These are phyloP conservation scores for Cercospora sp. DNA, from an alignment of 2,329 filamentous ascomycete genomes.

Conservation along the genomic window DNA sequence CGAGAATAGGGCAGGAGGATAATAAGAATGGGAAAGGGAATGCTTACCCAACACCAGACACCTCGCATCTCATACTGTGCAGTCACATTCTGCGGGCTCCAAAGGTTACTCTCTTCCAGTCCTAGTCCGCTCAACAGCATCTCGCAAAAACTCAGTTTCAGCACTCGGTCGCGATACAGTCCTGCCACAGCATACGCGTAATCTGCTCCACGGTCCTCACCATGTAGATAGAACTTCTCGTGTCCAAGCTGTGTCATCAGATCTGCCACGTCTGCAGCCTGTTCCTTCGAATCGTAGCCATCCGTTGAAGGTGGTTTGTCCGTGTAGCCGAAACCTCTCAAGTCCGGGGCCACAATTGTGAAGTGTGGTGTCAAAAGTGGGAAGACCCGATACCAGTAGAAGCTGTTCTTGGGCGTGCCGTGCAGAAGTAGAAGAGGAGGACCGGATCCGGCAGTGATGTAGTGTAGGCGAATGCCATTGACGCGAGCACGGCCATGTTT, in stretches of 20 bases:
- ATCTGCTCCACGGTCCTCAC: conserved; percentile 41
- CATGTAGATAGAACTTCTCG: conserved; percentile 40
- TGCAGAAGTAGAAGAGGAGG: conserved; percentile 37
- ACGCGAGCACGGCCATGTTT: conserved; percentile 37
- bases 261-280: conserved; percentile 41
- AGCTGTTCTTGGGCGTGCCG: conserved; percentile 39
- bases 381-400: conserved; percentile 43
- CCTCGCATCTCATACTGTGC: conserved; percentile 39
- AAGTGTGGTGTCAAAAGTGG: conserved; percentile 42
- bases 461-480: conserved; percentile 40
- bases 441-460: conserved; percentile 37
- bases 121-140: conserved; percentile 40
- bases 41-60: conserved; percentile 40
- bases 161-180: conserved; percentile 37
- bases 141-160: conserved; percentile 38
- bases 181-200: conserved; percentile 42
- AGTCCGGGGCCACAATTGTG: conserved; percentile 42
- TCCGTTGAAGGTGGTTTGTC: conserved; percentile 44
- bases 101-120: conserved; percentile 38
- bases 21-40: neutral
- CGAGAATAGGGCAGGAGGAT: neutral
- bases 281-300: conserved; percentile 42
- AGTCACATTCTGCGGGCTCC: conserved; percentile 37
- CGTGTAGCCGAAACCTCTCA: conserved; percentile 44
- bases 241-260: conserved; percentile 41